Conservation (phyloP, 2,329 filamentous ascomycete species). For the Dichotomopilus funicola region DNA sequence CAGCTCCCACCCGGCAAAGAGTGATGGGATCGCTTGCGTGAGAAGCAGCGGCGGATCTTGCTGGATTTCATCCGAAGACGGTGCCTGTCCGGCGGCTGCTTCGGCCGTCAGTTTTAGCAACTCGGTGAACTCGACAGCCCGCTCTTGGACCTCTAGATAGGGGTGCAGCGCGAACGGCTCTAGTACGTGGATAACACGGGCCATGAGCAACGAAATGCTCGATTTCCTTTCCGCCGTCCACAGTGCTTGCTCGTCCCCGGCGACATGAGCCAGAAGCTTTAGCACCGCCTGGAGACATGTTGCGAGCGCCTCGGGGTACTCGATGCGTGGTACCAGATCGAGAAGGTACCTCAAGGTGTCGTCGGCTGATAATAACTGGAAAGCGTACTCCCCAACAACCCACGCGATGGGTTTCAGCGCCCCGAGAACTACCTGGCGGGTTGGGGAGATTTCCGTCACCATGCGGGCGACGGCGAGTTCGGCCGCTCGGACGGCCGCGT, state of each 20-base stretch:
- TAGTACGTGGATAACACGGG: slow-evolving; percentile 72
- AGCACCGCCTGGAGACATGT: slow-evolving; percentile 77
- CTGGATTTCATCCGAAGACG: slow-evolving; percentile 44
- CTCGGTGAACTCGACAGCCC: slow-evolving; percentile 87
- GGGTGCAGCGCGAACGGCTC: slow-evolving; percentile 77
- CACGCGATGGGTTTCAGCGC: slow-evolving; percentile 73
- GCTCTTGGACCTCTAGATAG: slow-evolving; percentile 87
- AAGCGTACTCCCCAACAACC: slow-evolving; percentile 82
- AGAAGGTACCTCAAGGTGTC: slow-evolving; percentile 68
- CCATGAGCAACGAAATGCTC: slow-evolving; percentile 68
- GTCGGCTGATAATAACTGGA: slow-evolving; percentile 62
- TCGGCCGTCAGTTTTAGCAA: slow-evolving; percentile 81
- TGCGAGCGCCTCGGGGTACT: slow-evolving; percentile 62
- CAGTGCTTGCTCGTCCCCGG: slow-evolving; percentile 54
- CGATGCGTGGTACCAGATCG: slow-evolving; percentile 53
- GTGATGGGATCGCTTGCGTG: slow-evolving; percentile 80
- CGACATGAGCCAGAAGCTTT: slow-evolving; percentile 73
- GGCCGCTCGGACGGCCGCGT: slow-evolving; percentile 74
- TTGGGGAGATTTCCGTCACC: slow-evolving; percentile 44
- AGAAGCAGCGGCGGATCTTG: slow-evolving; percentile 75
- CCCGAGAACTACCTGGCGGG: slow-evolving; percentile 53
- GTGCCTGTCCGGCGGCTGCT: slow-evolving; percentile 62
- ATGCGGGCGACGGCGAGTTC: slow-evolving; percentile 64
- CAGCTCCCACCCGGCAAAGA: slow-evolving; percentile 81
- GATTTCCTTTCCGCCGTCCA: slow-evolving; percentile 73